Evolutionary conservation across 345 rosid genomes (phyloP), one percentile per base, ranked within the genome.

Genomic region (Salix viminalis): DNA sequence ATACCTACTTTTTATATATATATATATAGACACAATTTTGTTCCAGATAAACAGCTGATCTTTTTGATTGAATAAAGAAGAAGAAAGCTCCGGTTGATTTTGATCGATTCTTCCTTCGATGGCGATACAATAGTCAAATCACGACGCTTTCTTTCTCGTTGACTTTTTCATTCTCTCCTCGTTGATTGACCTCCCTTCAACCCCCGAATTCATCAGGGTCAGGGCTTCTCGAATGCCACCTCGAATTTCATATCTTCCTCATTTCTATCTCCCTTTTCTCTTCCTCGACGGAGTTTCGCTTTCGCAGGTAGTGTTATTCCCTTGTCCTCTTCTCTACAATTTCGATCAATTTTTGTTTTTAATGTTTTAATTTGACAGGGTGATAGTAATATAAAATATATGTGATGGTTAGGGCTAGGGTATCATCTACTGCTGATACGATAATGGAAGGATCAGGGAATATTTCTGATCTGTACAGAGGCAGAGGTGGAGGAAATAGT

Each of bases 391-490:
- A 58, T 58, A 24, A 58, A n/a, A 58, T 58, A n/a, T 58, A 58
- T 58, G 28, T 58, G 62, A 64, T 79, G 84, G 65, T 79, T 89
- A 90, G 98, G 91, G 86, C 86, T 87, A 87, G 88, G 86, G 89
- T 79, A 74, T 76, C 88, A 58, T 58, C 62, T n/a, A 24, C 62
- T n/a, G 28, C 62, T n/a, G 26, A 58, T 58, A 24, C 83, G 75
- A 85, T 46, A 73, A 94, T 94, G 99, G 97, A 94, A 84, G 85
- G 90, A 73, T 83, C 98, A n/a, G 88, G 83, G 65, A 74, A 84
- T 73, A 86, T 78, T 87, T 83, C 91, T 34, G 98, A 93, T 75
- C 54, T 78, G 58, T 90, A 85, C 75, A 88, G 99, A 80, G 89
- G 84, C 16, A 74, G 77, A 2, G 41, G 26, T 41, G 62, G 69